Percentiles rank a stretch among this genome's conserved stretches.
These are phyloP conservation scores for Phyllosticta ampelicida DNA, from an alignment of 2,329 filamentous ascomycete species.

Conservation along the genomic window DNA sequence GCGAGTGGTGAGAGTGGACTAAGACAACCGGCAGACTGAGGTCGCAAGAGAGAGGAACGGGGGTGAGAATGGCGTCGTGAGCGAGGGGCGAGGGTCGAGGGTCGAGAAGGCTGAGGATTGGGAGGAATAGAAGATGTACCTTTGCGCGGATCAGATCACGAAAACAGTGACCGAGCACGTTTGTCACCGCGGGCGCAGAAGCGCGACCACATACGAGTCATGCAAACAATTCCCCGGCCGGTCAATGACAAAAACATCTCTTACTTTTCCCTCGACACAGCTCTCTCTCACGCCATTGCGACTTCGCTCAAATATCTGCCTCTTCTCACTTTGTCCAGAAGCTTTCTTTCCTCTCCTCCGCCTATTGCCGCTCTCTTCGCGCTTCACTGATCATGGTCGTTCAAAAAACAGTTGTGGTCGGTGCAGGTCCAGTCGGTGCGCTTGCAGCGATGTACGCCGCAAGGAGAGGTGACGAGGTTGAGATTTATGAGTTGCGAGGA, in stretches of 20 bases:
- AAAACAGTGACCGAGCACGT: not conserved
- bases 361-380: not conserved
- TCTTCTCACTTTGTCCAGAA: not conserved
- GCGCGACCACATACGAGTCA: not conserved
- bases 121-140: not conserved
- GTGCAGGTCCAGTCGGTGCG: constrained; percentile 86
- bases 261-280: not conserved
- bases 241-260: not conserved
- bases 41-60: not conserved
- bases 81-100: not conserved
- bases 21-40: not conserved
- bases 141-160: not conserved
- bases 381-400: constrained; percentile 13
- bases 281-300: not conserved
- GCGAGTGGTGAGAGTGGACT: not conserved
- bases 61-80: not conserved
- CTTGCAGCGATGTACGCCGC: constrained; percentile 89
- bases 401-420: constrained; percentile 73
- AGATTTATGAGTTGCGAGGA: constrained; percentile 85
- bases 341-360: constrained; percentile 1
- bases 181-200: not conserved
- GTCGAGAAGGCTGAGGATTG: not conserved
- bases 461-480: constrained; percentile 74
- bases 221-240: not conserved
- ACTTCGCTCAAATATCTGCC: not conserved